Evolutionary conservation across 2,329 filamentous ascomycete genomes (phyloP), one percentile per base, ranked within the genome.

Genomic region (Alternaria sp.): DNA sequence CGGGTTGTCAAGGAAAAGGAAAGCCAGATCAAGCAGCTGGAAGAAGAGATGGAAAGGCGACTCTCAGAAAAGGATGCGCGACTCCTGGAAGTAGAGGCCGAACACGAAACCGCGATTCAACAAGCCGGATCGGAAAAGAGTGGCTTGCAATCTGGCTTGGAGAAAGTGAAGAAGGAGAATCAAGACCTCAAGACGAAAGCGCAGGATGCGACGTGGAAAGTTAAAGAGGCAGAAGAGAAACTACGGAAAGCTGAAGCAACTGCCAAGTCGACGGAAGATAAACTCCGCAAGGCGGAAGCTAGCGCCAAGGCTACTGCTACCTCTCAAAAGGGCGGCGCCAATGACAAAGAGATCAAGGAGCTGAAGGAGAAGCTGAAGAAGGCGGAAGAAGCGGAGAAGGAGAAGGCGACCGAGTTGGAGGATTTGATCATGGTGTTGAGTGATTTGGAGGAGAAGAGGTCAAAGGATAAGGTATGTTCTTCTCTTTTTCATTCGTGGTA

Each of bases 151-250:
- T 54, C 64, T 1, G 48, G 32, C 1, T 39, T 70, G 16, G 54
- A 69, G 2, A 64, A 63, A 5, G 56, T 68, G 11, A 67, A 66
- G 22, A 34, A 57, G 3, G 61, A 66, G 12, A 57, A 61, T 34
- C 68, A 68, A 8, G 62, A 65, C 1, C 59, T 71, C 12, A 72
- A 71, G 16, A 81, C 82, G 20, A 82, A 85, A 54, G 72, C 81
- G 20, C 81, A 82, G 66, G 80, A 78, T 18, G 67, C 75, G 47
- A 74, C 70, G 2, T 78, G 75, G 75, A 78, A 81, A 57, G 73
- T 80, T 42, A 81, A 81, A 41, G 83, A 86, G 47, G 79, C 79
- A 14, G 81, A 83, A 51, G 76, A 84, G 44, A 84, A 82, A 67
- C 71, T 80, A 55, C 77, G 66, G 7, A 75, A 76, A 49, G 68